Evolutionary conservation across 148 eudicot genomes (phyloP).

Genomic region (Diospyros lotus): DNA sequence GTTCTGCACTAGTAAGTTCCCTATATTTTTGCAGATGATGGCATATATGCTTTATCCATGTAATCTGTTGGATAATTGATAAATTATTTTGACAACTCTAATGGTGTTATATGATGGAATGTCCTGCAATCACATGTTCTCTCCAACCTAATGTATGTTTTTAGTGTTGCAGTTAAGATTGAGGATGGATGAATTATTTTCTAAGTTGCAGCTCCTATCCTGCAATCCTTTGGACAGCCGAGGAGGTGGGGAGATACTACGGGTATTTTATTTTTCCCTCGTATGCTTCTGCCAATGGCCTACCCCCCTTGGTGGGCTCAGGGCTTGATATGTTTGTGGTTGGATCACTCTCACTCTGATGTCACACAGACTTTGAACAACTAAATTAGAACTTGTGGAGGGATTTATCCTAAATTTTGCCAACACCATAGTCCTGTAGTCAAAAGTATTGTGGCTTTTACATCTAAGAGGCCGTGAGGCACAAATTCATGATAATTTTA

Average conservation of each 20-base stretch:
- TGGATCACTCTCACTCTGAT: too few species aligned
- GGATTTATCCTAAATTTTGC: too few species aligned
- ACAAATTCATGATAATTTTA: too few species aligned
- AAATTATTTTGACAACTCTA: not conserved
- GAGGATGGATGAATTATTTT: not conserved
- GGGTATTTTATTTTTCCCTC: slow-evolving; percentile 25
- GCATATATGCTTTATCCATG: not conserved
- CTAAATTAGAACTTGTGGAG: too few species aligned
- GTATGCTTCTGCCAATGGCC: too few species aligned
- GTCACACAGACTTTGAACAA: too few species aligned
- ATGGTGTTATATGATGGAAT: not conserved
- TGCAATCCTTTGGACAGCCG: slow-evolving; percentile 36
- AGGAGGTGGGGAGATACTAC: slow-evolving; percentile 39
- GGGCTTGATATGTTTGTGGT: too few species aligned
- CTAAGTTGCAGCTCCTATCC: slow-evolving; percentile 30
- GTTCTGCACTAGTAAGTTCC: not conserved
- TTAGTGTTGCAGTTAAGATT: not conserved
- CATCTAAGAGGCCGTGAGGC: too few species aligned
- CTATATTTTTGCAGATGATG: not conserved
- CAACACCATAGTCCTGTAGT: too few species aligned
- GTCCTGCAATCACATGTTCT: not conserved
- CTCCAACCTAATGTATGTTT: not conserved
- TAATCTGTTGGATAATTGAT: not conserved
- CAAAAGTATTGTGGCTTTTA: too few species aligned
- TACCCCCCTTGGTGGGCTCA: too few species aligned